A percentile compares a stretch with the other conserved stretches of the same genome.
Evolutionary conservation across 129 eudicot genomes (phyloP).

Genomic region (Mikania micrantha): DNA sequence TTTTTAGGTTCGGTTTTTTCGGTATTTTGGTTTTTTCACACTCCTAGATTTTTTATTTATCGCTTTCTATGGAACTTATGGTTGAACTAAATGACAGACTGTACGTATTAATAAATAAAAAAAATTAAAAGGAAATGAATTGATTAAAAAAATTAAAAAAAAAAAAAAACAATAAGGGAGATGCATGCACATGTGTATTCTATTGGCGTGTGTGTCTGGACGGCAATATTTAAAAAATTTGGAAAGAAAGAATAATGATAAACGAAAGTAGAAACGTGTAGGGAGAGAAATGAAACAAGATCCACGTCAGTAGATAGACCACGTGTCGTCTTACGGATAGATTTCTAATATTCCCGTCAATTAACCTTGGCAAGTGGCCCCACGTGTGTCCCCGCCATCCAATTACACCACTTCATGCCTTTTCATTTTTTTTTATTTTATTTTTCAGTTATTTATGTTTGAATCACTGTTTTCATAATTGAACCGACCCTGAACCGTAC

Average conservation of each 20-base stretch:
- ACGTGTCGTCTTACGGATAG: conserved; percentile 21
- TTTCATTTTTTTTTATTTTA: neutral
- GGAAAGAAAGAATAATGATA: conserved; percentile 21
- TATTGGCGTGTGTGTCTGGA: neutral
- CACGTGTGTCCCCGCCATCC: conserved; percentile 28
- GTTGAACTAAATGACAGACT: no score
- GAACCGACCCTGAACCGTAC: no score
- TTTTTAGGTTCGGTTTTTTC: no score
- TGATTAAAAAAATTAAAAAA: no score
- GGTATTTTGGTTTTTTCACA: no score
- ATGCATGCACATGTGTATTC: neutral
- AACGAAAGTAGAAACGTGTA: conserved; percentile 5
- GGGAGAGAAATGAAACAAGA: conserved; percentile 7
- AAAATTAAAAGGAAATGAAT: neutral
- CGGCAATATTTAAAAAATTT: conserved; percentile 6
- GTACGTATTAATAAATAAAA: no score
- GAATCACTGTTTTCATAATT: no score
- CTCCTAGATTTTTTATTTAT: no score
- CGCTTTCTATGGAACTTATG: no score
- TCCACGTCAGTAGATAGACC: conserved; percentile 29
- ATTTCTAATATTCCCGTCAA: conserved; percentile 20
- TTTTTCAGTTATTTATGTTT: no score
- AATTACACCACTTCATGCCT: conserved; percentile 5
- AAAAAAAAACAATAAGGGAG: neutral
- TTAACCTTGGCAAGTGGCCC: conserved; percentile 24